These are phyloP conservation scores for Pleurotus djamor DNA, from an alignment of 768 basidiomycete genomes.

Conservation along the genomic window DNA sequence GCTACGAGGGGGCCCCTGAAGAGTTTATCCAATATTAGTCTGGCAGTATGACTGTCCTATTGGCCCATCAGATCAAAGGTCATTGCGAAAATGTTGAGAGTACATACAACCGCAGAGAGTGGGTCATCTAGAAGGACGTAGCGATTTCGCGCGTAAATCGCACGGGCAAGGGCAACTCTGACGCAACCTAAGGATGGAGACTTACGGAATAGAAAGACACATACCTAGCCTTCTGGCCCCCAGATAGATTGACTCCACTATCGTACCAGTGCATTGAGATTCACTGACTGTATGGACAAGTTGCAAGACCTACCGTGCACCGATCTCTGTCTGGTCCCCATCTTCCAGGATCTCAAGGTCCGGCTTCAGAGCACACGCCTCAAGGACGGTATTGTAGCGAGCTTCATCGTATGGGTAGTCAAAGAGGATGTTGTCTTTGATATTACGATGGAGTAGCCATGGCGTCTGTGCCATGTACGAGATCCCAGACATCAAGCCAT, in stretches of 20 bases:
- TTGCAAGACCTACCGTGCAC: conserved; percentile 47
- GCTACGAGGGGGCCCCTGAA: conserved; percentile 64
- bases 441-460: conserved; percentile 69
- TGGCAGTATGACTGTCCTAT: conserved; percentile 69
- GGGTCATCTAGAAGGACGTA: conserved; percentile 81
- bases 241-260: conserved; percentile 73
- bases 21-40: conserved; percentile 60
- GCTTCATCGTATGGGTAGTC: conserved; percentile 70
- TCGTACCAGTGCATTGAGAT: not conserved
- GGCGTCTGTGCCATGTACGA: conserved; percentile 75
- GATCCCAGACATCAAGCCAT: conserved; percentile 60
- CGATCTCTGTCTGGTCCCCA: conserved; percentile 85
- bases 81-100: not conserved
- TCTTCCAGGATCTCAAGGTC: conserved; percentile 86
- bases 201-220: not conserved
- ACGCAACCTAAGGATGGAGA: not conserved
- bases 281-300: not conserved
- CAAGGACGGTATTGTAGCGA: conserved; percentile 73
- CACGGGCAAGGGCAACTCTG: conserved; percentile 80
- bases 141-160: conserved; percentile 70
- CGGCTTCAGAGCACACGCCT: conserved; percentile 77
- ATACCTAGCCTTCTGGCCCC: conserved; percentile 80
- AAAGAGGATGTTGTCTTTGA: conserved; percentile 82
- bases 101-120: conserved; percentile 74
- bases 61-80: not conserved